Conservation (phyloP, 202 grass and related monocot genomes). For the Panicum hallii region DNA sequence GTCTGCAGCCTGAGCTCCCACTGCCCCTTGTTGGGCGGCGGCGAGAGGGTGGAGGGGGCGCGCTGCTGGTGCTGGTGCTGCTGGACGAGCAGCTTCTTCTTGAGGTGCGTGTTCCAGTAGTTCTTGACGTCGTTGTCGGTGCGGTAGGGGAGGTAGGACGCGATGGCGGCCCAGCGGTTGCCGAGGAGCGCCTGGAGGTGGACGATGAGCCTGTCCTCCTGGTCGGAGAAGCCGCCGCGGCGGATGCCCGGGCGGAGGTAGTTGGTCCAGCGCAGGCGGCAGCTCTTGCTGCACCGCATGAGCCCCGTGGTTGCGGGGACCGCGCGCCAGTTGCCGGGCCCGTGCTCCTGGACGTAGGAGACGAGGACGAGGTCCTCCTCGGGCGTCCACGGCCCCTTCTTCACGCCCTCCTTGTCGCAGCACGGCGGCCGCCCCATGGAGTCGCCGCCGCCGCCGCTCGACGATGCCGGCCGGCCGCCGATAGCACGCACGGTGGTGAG, state of each 20-base stretch:
- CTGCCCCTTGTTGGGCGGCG: constrained; percentile 49
- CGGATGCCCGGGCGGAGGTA: constrained; percentile 76
- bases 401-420: constrained; percentile 70
- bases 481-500: too few species aligned
- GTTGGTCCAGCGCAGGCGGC: constrained; percentile 82
- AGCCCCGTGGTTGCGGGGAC: constrained; percentile 59
- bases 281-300: constrained; percentile 77
- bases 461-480: too few species aligned
- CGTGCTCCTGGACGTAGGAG: constrained; percentile 84
- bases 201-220: constrained; percentile 71
- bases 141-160: constrained; percentile 81
- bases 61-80: not conserved
- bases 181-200: constrained; percentile 78
- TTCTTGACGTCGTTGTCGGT: constrained; percentile 99
- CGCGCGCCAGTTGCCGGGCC: constrained; percentile 81
- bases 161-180: constrained; percentile 92
- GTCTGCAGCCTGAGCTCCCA: constrained; percentile 81
- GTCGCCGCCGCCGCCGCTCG: not conserved
- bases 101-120: constrained; percentile 97
- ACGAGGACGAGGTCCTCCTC: constrained; percentile 84
- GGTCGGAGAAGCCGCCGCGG: constrained; percentile 65
- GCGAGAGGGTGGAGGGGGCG: not conserved
- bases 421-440: constrained; percentile 73
- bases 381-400: constrained; percentile 89
- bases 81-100: constrained; percentile 55